A percentile compares a stretch with the other conserved stretches of the same genome.
Conservation (phyloP, 2,329 filamentous ascomycete species). For the Thelonectria olida region DNA sequence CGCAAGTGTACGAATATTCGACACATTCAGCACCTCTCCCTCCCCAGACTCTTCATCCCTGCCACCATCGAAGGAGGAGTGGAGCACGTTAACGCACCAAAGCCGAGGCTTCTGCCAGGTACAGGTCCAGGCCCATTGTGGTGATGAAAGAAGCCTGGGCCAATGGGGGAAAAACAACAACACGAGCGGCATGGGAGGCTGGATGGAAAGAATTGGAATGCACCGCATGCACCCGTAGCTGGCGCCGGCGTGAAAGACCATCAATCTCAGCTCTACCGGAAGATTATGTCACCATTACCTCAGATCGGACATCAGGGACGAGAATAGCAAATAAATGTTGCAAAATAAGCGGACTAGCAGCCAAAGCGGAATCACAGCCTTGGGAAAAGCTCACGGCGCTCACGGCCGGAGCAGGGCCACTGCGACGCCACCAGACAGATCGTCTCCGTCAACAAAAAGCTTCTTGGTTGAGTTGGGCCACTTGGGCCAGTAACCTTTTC, state of each 20-base stretch:
- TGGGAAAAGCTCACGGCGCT: neutral
- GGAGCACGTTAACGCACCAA: neutral
- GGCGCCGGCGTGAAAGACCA: too few species aligned
- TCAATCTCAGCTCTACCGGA: neutral
- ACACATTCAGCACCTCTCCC: too few species aligned
- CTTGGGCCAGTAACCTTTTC: neutral
- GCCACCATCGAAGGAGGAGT: neutral
- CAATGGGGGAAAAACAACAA: neutral
- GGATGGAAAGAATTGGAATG: constrained; percentile 7
- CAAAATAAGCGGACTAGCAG: neutral
- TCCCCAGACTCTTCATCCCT: constrained; percentile 6
- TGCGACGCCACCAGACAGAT: constrained; percentile 4
- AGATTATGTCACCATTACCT: neutral
- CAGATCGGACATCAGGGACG: neutral
- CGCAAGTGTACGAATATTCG: too few species aligned
- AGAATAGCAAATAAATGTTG: neutral
- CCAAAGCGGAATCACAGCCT: neutral
- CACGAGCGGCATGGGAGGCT: neutral
- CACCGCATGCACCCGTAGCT: too few species aligned
- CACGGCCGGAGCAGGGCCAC: neutral
- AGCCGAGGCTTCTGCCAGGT: neutral
- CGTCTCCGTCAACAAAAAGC: constrained; percentile 11
- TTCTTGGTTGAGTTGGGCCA: constrained; percentile 5
- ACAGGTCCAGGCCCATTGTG: neutral
- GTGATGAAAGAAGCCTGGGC: neutral